Percentiles rank a stretch among this genome's conserved stretches.
phyloP scores from a whole-genome alignment of 2,329 filamentous ascomycete genomes.

The Chrysoporthe puriensis region DNA sequence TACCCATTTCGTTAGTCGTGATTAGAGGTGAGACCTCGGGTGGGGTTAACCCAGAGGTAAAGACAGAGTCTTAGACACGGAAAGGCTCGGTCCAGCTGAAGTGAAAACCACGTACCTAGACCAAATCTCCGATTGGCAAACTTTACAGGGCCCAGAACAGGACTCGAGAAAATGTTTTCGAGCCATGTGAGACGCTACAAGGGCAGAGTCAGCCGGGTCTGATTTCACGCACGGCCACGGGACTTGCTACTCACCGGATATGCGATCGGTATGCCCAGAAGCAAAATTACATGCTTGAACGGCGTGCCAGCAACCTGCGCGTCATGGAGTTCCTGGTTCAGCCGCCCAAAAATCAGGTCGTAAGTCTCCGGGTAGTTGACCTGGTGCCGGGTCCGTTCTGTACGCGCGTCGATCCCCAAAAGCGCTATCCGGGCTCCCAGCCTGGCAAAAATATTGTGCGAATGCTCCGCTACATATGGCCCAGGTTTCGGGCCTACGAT shows the following conservation, averaged over 20 bases:
- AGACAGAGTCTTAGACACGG: neutral
- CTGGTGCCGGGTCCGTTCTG: constrained; percentile 85
- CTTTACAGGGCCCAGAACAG: constrained; percentile 84
- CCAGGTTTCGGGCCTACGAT: constrained; percentile 78
- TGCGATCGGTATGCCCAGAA: constrained; percentile 85
- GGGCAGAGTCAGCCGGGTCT: constrained; percentile 23
- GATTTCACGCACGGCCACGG: constrained; percentile 45
- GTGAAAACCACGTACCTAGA: constrained; percentile 51
- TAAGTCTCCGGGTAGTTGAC: constrained; percentile 95
- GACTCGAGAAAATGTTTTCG: constrained; percentile 87
- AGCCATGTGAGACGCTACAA: constrained; percentile 84
- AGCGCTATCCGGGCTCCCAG: constrained; percentile 84
- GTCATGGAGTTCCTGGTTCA: constrained; percentile 70
- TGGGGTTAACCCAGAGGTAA: neutral
- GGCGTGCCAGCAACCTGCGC: constrained; percentile 70
- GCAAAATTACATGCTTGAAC: constrained; percentile 84
- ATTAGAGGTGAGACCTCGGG: neutral
- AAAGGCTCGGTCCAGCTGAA: neutral
- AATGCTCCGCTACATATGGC: constrained; percentile 88
- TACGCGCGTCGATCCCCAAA: constrained; percentile 88
- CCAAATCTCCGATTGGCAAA: constrained; percentile 91
- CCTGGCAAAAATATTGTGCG: constrained; percentile 83
- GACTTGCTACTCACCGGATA: constrained; percentile 64
- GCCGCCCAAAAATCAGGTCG: constrained; percentile 77
- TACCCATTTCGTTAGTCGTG: constrained; percentile 30